A percentile compares a stretch with the other conserved stretches of the same genome.
Conservation (phyloP, 805 yeast species). For the Cyberlindnera euphorbiae region DNA sequence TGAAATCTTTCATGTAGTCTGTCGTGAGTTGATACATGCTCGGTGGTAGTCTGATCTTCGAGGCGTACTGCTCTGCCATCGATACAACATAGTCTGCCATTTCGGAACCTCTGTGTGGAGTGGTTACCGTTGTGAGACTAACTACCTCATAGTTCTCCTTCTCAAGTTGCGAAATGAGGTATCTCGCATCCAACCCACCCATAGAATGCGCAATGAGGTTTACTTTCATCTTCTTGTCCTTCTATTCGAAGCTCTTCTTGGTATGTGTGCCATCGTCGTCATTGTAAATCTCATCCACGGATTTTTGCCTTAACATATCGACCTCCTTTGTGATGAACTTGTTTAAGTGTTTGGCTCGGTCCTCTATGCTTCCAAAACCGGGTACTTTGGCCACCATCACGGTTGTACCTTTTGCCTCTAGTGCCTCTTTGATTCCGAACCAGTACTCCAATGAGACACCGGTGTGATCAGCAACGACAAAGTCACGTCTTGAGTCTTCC, state of each 20-base stretch:
- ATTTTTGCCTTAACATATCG: slow-evolving; percentile 17
- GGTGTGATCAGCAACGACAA: slow-evolving; percentile 26
- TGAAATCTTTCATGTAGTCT: slow-evolving; percentile 46
- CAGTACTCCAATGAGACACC: slow-evolving; percentile 62
- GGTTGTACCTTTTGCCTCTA: slow-evolving; percentile 57
- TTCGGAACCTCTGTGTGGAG: slow-evolving; percentile 86
- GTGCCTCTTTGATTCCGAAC: slow-evolving; percentile 67
- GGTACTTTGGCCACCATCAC: slow-evolving; percentile 78
- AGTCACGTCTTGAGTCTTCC: slow-evolving; percentile 6
- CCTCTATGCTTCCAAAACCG: slow-evolving; percentile 70
- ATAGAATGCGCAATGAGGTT: slow-evolving; percentile 86
- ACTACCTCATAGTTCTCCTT: slow-evolving; percentile 49
- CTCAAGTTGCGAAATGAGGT: slow-evolving; percentile 54
- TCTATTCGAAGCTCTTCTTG: slow-evolving; percentile 12
- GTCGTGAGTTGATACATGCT: slow-evolving; percentile 67
- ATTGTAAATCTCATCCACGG: slow-evolving; percentile 25
- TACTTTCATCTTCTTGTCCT: slow-evolving; percentile 41
- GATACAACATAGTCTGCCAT: slow-evolving; percentile 66
- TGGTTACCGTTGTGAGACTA: slow-evolving; percentile 77
- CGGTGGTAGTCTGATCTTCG: slow-evolving; percentile 28
- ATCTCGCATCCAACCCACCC: slow-evolving; percentile 90
- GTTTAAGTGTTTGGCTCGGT: slow-evolving; percentile 58
- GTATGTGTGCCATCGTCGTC: slow-evolving; percentile 6
- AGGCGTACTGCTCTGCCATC: slow-evolving; percentile 23
- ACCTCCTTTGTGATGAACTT: slow-evolving; percentile 37